phyloP scores from a whole-genome alignment of 208 protist genomes.

The Acanthamoeba healyi region DNA sequence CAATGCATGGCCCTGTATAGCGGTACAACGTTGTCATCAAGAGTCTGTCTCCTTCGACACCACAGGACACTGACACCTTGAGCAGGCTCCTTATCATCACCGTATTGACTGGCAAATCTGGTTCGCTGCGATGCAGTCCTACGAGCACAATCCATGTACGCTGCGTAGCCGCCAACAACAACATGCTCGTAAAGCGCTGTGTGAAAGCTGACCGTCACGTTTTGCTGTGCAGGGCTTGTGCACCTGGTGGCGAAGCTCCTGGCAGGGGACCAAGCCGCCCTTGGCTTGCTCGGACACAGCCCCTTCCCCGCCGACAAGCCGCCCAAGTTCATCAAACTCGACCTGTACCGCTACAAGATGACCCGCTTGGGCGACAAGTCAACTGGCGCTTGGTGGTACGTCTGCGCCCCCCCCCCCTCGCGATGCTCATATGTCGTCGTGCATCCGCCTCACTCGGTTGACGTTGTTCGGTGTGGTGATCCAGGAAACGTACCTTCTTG shows the following conservation, averaged over 20 bases:
- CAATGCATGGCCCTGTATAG: neutral
- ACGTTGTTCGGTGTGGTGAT: neutral
- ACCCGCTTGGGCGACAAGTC: neutral
- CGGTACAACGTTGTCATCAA: neutral
- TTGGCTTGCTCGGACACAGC: neutral
- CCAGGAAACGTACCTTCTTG: neutral
- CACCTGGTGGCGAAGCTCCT: neutral
- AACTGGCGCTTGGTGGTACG: neutral
- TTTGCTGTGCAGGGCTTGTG: neutral
- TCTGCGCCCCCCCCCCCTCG: neutral
- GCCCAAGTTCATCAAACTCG: constrained; percentile 13
- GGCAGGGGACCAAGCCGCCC: neutral
- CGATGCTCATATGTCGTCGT: too few relatives aligned
- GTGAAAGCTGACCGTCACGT: too few relatives aligned
- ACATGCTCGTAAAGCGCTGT: too few relatives aligned
- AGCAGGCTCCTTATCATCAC: neutral
- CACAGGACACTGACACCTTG: neutral
- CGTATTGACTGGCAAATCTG: neutral
- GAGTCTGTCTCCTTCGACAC: neutral
- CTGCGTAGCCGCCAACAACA: too few relatives aligned
- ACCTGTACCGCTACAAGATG: neutral
- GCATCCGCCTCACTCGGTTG: neutral
- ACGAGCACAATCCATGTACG: neutral
- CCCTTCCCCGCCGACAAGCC: neutral
- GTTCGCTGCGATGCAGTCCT: neutral